A percentile compares a stretch with the other conserved stretches of the same genome.
Conservation (phyloP, 306 rosid genomes). For the Clitoria ternatea region DNA sequence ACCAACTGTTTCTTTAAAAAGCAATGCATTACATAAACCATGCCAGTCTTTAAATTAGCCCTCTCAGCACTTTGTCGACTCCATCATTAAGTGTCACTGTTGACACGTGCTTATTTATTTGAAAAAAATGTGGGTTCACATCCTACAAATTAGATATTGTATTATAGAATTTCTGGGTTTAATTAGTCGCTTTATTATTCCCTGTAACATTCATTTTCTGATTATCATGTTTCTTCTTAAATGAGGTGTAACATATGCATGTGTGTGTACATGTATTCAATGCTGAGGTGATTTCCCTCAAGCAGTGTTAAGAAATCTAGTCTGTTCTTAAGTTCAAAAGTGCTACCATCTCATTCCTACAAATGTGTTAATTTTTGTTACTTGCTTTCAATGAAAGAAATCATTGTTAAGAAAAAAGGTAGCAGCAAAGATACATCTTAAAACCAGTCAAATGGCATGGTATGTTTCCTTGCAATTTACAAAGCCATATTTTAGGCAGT, state of each 20-base stretch:
- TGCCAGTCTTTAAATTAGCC: neutral
- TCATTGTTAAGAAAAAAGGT: neutral
- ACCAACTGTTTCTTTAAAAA: neutral
- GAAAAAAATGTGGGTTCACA: neutral
- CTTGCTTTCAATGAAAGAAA: neutral
- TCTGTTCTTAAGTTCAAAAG: neutral
- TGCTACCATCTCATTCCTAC: neutral
- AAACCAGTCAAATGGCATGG: neutral
- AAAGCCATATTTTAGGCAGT: constrained; percentile 3
- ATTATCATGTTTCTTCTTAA: neutral
- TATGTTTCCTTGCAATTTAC: constrained; percentile 6
- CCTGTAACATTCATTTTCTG: neutral
- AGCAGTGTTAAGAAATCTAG: neutral
- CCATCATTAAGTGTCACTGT: neutral
- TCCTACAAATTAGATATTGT: neutral
- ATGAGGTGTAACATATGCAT: neutral
- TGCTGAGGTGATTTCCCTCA: neutral
- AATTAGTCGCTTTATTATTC: constrained; percentile 14
- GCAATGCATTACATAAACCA: constrained; percentile 14
- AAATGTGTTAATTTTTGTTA: neutral
- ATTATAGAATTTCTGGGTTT: neutral
- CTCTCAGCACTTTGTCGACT: neutral
- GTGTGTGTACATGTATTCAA: neutral
- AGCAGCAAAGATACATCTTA: neutral
- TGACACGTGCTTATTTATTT: neutral